Percentiles rank a stretch among this genome's conserved stretches.
Evolutionary conservation across 2,329 filamentous ascomycete genomes (phyloP).

Genomic region (Cladosporium sp.): DNA sequence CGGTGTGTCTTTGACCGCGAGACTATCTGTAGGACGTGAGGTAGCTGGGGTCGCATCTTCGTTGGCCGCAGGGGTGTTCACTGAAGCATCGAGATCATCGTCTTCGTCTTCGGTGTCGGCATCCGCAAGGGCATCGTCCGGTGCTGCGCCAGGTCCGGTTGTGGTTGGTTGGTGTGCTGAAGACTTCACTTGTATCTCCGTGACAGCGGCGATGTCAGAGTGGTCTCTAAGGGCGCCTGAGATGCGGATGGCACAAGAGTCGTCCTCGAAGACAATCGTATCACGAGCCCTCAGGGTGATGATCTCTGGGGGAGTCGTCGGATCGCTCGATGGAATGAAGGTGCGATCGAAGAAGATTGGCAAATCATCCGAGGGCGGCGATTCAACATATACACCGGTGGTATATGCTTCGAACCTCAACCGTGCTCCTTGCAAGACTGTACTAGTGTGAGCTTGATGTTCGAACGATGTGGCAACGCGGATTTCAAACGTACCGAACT

Average conservation of each 20-base stretch:
- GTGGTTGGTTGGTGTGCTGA: background rate
- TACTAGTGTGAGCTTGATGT: background rate
- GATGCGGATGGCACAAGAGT: background rate
- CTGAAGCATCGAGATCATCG: background rate
- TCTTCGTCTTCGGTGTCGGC: background rate
- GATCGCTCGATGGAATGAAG: background rate
- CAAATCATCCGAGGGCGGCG: background rate
- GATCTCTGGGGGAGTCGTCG: background rate
- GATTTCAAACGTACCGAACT: background rate
- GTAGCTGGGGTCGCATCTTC: background rate
- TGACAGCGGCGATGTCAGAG: background rate
- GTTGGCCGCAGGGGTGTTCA: background rate
- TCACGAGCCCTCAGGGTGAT: constrained; percentile 4
- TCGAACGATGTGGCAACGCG: background rate
- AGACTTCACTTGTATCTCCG: constrained; percentile 7
- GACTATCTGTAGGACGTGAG: background rate
- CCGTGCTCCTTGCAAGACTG: background rate
- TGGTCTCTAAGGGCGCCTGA: background rate
- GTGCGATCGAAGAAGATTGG: background rate
- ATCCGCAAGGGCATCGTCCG: no score
- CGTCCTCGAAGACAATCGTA: background rate
- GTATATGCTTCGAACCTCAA: background rate
- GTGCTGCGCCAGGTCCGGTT: background rate
- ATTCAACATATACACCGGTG: background rate
- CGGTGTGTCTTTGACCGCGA: constrained; percentile 3